A percentile compares a stretch with the other conserved stretches of the same genome.
Conservation (phyloP, 495 filamentous ascomycete genomes). For the Tuber magnatum region DNA sequence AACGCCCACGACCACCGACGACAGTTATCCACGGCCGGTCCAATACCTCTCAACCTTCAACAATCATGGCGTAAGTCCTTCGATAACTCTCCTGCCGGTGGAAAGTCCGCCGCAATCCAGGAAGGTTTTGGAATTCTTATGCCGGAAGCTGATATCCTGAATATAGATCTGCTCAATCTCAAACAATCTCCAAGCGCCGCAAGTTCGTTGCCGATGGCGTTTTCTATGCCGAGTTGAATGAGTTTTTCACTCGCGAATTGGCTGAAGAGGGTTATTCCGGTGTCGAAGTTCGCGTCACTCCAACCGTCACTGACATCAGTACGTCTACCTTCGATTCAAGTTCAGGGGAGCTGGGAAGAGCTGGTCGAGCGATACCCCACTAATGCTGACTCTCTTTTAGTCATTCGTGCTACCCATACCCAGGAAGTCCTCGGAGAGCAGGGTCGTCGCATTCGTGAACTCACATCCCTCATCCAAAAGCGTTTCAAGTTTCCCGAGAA, state of each 20-base stretch:
- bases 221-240: constrained; percentile 99
- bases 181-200: constrained; percentile 81
- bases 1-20: constrained; percentile 27
- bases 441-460: constrained; percentile 98
- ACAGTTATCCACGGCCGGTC: not conserved
- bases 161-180: constrained; percentile 38
- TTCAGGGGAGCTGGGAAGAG: not conserved
- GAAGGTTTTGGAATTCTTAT: constrained; percentile 8
- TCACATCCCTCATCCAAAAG: constrained; percentile 99
- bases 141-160: constrained; percentile 20
- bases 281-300: constrained; percentile 98
- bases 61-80: constrained; percentile 39
- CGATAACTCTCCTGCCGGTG: not conserved
- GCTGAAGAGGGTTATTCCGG: constrained; percentile 99
- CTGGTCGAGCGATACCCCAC: not conserved
- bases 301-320: constrained; percentile 99
- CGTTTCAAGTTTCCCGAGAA: constrained; percentile 99
- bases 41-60: constrained; percentile 18
- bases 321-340: constrained; percentile 40
- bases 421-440: constrained; percentile 99
- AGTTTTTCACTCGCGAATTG: constrained; percentile 99
- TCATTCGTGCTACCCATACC: constrained; percentile 99
- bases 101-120: not conserved
- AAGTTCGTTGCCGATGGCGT: constrained; percentile 99
- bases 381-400: constrained; percentile 41